These are phyloP conservation scores for Leccinellum luteum DNA, from an alignment of 768 basidiomycete genomes.

Conservation along the genomic window DNA sequence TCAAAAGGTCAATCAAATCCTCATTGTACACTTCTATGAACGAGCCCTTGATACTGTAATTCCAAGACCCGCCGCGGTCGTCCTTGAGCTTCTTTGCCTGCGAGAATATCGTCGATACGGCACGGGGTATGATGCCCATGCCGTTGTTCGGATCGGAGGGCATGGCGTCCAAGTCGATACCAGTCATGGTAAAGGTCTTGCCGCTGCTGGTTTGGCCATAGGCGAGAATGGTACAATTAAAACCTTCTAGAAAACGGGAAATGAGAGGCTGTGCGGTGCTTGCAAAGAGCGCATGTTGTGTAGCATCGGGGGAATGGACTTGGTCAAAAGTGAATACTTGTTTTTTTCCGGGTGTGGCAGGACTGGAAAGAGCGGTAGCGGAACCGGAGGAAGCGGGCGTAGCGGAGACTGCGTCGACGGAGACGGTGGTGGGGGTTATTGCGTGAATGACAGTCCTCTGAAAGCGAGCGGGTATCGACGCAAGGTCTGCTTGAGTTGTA, in stretches of 20 bases:
- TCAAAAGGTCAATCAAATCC: constrained; percentile 93
- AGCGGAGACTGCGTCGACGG: constrained; percentile 71
- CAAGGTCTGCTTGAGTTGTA: constrained; percentile 76
- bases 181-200: constrained; percentile 87
- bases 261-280: constrained; percentile 83
- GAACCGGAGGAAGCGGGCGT: constrained; percentile 50
- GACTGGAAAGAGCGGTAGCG: constrained; percentile 45
- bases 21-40: constrained; percentile 99
- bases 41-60: constrained; percentile 77
- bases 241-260: constrained; percentile 85
- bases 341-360: constrained; percentile 62
- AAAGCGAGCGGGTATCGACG: constrained; percentile 89
- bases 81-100: constrained; percentile 73
- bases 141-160: constrained; percentile 76
- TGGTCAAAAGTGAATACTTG: constrained; percentile 92
- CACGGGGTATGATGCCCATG: constrained; percentile 95
- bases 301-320: constrained; percentile 82
- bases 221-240: constrained; percentile 77
- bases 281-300: constrained; percentile 84
- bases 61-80: constrained; percentile 74
- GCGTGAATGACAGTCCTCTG: constrained; percentile 87
- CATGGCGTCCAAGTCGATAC: constrained; percentile 85
- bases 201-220: constrained; percentile 35
- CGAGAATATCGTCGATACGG: constrained; percentile 85
- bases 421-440: constrained; percentile 66